Percentiles rank a stretch among this genome's conserved stretches.
Evolutionary conservation across 106 monocot genomes (phyloP).

Genomic region (Allium fistulosum): DNA sequence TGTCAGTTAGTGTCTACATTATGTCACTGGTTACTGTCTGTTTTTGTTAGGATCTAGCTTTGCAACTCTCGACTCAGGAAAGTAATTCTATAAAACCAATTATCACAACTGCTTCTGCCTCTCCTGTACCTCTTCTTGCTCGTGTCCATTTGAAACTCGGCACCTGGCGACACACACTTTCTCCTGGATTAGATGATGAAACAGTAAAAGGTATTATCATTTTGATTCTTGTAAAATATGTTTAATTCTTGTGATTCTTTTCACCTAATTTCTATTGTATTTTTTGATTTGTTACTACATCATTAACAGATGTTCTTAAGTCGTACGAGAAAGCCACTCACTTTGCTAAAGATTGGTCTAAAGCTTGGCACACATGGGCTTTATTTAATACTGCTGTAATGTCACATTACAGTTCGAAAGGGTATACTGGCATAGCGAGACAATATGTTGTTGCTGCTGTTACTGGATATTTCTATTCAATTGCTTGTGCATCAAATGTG

Average conservation of each 20-base stretch:
- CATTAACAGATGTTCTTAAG: conserved; percentile 57
- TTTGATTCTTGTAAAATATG: not conserved
- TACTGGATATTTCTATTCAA: conserved; percentile 93
- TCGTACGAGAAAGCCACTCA: conserved; percentile 81
- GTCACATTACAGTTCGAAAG: conserved; percentile 81
- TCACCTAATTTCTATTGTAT: not conserved
- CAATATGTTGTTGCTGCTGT: conserved; percentile 98
- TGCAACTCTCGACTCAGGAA: conserved; percentile 46
- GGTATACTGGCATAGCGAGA: conserved; percentile 48
- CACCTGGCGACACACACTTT: conserved; percentile 78
- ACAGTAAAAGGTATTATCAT: conserved; percentile 66
- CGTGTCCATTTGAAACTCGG: conserved; percentile 93
- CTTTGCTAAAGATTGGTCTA: conserved; percentile 75
- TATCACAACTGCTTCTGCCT: conserved; percentile 18
- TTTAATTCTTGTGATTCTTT: not conserved
- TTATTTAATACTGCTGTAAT: conserved; percentile 97
- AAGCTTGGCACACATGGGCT: conserved; percentile 98
- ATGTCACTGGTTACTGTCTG: not conserved
- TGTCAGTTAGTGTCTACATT: too few relatives aligned
- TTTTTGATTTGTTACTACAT: conserved; percentile 1
- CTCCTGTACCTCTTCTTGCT: conserved; percentile 73
- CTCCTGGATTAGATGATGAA: conserved; percentile 85
- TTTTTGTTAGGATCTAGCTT: conserved; percentile 59
- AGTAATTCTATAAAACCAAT: conserved; percentile 17
- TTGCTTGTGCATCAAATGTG: conserved; percentile 87